Conservation (phyloP, 306 rosid species). For the Inga leiocalycina region DNA sequence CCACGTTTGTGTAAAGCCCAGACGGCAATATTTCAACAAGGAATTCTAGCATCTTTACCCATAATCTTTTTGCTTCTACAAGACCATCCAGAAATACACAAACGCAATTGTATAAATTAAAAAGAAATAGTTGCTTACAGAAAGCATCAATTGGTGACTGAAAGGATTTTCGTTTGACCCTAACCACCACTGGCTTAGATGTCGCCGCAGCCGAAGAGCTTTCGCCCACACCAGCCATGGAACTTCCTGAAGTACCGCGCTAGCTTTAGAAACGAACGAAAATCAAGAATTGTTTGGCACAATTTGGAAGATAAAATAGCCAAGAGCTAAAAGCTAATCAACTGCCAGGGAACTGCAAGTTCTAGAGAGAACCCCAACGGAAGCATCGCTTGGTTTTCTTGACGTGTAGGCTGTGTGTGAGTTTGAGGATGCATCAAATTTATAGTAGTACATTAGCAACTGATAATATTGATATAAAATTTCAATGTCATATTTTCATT, state of each 20-base stretch:
- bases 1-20: background rate
- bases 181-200: constrained; percentile 71
- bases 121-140: constrained; percentile 47
- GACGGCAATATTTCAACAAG: background rate
- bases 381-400: background rate
- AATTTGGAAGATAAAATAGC: background rate
- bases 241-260: background rate
- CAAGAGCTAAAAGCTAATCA: background rate
- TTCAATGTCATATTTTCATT: too few relatives aligned
- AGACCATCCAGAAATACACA: constrained; percentile 11
- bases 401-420: background rate
- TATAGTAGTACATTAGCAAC: too few relatives aligned
- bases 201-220: constrained; percentile 54
- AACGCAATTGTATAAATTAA: background rate
- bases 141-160: constrained; percentile 80
- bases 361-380: background rate
- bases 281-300: background rate
- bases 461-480: too few relatives aligned
- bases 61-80: too few relatives aligned
- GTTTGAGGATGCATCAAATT: background rate
- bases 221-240: constrained; percentile 56
- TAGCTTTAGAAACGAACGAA: background rate
- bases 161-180: constrained; percentile 83
- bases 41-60: background rate
- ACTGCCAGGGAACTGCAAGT: background rate